Evolutionary conservation across 176 grass and related monocot genomes (phyloP).

Genomic region (Zea luxurians): DNA sequence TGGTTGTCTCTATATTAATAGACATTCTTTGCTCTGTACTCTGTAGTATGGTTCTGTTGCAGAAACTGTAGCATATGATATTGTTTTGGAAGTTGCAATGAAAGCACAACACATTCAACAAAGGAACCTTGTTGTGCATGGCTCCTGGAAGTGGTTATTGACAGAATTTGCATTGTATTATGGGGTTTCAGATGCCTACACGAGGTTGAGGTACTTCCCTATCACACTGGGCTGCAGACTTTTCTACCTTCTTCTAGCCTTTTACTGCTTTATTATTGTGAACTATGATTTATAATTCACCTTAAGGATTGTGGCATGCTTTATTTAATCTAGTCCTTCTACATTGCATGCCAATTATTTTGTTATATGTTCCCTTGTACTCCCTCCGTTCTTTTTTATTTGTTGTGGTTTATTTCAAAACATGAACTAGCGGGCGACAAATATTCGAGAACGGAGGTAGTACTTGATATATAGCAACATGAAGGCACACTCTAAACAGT

Average conservation of each 20-base stretch:
- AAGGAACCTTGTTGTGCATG: conserved; percentile 76
- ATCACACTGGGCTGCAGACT: not conserved
- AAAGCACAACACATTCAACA: conserved; percentile 83
- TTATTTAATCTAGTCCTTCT: not conserved
- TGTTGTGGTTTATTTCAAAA: too few species aligned
- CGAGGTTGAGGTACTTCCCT: conserved; percentile 74
- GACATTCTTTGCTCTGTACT: conserved; percentile 35
- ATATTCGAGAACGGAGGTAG: too few species aligned
- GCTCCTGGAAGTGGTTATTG: conserved; percentile 94
- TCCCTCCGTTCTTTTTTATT: too few species aligned
- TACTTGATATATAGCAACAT: not conserved
- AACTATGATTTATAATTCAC: conserved; percentile 6
- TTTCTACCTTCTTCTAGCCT: conserved; percentile 16
- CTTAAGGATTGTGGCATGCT: not conserved
- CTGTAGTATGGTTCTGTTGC: conserved; percentile 90
- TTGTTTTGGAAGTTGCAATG: conserved; percentile 97
- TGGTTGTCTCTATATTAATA: conserved; percentile 36
- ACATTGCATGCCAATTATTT: conserved; percentile 9
- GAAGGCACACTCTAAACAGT: not conserved
- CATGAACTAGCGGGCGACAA: too few species aligned
- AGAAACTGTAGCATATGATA: conserved; percentile 97
- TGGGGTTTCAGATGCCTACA: conserved; percentile 95
- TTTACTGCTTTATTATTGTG: conserved; percentile 10
- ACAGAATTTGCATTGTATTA: conserved; percentile 94
- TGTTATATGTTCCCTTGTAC: not conserved